A percentile compares a stretch with the other conserved stretches of the same genome.
These are phyloP conservation scores for Mycosarcoma mackinlayi DNA, from an alignment of 1,284 basidiomycete genomes.

Conservation along the genomic window DNA sequence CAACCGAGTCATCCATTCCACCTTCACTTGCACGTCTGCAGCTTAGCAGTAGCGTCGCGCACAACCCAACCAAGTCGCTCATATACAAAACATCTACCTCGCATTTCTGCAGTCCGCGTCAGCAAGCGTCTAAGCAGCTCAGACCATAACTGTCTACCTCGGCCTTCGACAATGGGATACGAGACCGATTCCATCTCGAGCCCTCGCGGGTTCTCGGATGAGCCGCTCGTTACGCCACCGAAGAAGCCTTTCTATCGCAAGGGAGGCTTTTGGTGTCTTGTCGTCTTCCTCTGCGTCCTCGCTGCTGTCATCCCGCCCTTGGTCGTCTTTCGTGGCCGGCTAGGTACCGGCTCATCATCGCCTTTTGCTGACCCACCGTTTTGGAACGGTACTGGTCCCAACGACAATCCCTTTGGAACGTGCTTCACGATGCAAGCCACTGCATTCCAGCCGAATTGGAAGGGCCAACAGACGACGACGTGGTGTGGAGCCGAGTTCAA, in stretches of 20 bases:
- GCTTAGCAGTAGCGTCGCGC: too few relatives aligned
- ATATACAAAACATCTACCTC: too few relatives aligned
- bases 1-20: too few relatives aligned
- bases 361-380: slow-evolving; percentile 32
- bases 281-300: slow-evolving; percentile 27
- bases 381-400: slow-evolving; percentile 49
- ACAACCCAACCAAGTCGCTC: too few relatives aligned
- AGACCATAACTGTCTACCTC: too few relatives aligned
- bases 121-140: too few relatives aligned
- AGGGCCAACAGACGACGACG: slow-evolving; percentile 36
- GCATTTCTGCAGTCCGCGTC: too few relatives aligned
- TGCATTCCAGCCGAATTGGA: slow-evolving; percentile 48
- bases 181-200: slow-evolving; percentile 8
- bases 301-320: slow-evolving; percentile 36
- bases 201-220: slow-evolving; percentile 26
- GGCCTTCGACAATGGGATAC: slow-evolving; percentile 11
- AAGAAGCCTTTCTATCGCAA: slow-evolving; percentile 30
- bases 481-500: slow-evolving; percentile 50
- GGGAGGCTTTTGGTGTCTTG: slow-evolving; percentile 27
- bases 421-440: slow-evolving; percentile 45
- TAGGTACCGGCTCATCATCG: slow-evolving; percentile 2
- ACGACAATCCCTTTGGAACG: slow-evolving; percentile 42
- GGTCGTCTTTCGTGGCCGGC: slow-evolving; percentile 32
- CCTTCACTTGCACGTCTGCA: too few relatives aligned
- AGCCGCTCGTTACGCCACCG: slow-evolving; percentile 15